Base-by-base conservation (phyloP, 2,329 filamentous ascomycete species). In the Beauveria bassiana region DNA sequence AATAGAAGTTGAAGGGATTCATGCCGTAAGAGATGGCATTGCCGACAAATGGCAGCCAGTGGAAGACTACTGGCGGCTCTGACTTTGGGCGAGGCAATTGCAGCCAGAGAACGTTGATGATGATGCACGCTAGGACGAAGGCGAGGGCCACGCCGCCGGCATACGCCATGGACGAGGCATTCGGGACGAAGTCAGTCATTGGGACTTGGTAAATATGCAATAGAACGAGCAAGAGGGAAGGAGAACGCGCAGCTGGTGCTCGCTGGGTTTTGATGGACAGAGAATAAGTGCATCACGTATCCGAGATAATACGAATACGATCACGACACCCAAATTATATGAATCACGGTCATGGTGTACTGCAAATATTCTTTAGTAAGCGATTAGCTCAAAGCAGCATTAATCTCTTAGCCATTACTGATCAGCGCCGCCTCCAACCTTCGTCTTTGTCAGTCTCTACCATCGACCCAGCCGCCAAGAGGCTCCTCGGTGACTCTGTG, bases 11-110 rank as follows among this genome's bases (percentile, higher is more conserved):
- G 70, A 83, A 86, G 0, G 88, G 88, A 65, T 91, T 85, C 65
- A 89, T 86, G 66, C 88, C 88, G 74, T 91, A 91, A 20, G 80
- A 80, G 62, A 91, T 77, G 8, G 88, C 89, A 72, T 84, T 90
- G 47, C 88, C 88, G 64, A 91, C 77, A 66, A 89, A 79, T 1
- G 84, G 84, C 22, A 86, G 65, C 75, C 78, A 83, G 68, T 86
- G 83, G 62, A 86, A 86, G 20, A 86, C 81, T 5, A 81, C 64
- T 0, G 83, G 82, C 71, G 50, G 81, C 78, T 67, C 79, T 5
- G 51, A 54, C 26, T 54, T 54, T 28, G 45, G 20, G 20, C 31
- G 49, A 38, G 49, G 45, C 45, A 47, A 47, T 47, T 47, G 45
- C 22, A 47, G 45, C 45, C 45, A 47, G 45, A 47, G 45, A 47